These are phyloP conservation scores for Lepidium didymum DNA, from an alignment of 345 rosid genomes.

Conservation along the genomic window DNA sequence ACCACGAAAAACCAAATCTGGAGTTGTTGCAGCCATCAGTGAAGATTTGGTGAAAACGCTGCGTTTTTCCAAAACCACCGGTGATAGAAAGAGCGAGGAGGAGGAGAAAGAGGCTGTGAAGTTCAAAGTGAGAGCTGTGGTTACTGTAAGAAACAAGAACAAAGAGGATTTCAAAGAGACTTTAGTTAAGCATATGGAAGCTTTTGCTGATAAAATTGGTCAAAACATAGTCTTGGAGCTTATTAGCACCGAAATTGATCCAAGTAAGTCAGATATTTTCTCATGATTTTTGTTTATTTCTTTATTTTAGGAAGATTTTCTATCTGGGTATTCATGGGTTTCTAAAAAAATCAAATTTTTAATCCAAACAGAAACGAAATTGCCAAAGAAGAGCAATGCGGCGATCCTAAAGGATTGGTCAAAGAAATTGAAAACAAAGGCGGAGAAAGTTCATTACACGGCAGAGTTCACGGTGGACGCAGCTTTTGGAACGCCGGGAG, in stretches of 20 bases:
- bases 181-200: constrained; percentile 60
- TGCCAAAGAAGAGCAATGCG: constrained; percentile 65
- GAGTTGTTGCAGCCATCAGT: constrained; percentile 45
- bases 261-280: constrained; percentile 44
- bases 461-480: constrained; percentile 82
- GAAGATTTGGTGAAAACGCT: constrained; percentile 52
- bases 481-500: constrained; percentile 77
- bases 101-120: constrained; percentile 34
- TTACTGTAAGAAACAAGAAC: constrained; percentile 66
- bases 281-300: too few relatives aligned
- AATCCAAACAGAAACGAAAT: constrained; percentile 46
- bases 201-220: constrained; percentile 64
- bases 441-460: constrained; percentile 76
- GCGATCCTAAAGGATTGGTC: constrained; percentile 80
- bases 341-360: background rate
- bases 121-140: constrained; percentile 67
- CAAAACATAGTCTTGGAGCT: constrained; percentile 77
- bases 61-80: background rate
- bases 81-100: constrained; percentile 10
- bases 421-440: constrained; percentile 59
- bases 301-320: background rate
- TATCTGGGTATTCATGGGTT: background rate
- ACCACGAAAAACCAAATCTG: constrained; percentile 11
- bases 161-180: constrained; percentile 75
- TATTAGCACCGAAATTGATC: constrained; percentile 68